phyloP scores from a whole-genome alignment of 768 basidiomycete species.

The Solioccasus polychromus region DNA sequence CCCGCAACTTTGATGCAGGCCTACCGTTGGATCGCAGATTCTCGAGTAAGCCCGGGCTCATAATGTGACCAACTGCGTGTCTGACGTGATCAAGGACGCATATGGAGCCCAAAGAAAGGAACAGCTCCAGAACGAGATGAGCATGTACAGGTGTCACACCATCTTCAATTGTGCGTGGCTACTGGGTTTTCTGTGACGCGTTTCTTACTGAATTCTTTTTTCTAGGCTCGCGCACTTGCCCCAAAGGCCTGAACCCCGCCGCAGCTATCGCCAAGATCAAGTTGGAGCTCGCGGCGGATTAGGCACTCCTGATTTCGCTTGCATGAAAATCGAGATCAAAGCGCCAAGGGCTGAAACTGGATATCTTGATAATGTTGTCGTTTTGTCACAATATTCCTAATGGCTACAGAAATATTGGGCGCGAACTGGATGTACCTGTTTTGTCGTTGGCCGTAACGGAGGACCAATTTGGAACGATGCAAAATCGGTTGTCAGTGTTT shows the following conservation, averaged over 20 bases:
- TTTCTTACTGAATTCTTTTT: background rate
- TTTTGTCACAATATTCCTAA: too few species aligned
- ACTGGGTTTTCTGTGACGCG: background rate
- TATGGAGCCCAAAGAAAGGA: conserved; percentile 81
- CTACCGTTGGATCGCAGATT: conserved; percentile 98
- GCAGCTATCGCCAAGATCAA: conserved; percentile 93
- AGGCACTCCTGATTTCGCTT: conserved; percentile 12
- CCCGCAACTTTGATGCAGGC: conserved; percentile 97
- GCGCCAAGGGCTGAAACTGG: too few species aligned
- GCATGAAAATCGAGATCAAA: background rate
- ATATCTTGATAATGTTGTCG: too few species aligned
- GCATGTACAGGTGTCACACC: conserved; percentile 96
- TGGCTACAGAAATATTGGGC: too few species aligned
- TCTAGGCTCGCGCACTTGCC: conserved; percentile 88
- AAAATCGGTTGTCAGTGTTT: too few species aligned
- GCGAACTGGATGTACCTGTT: too few species aligned
- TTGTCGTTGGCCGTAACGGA: too few species aligned
- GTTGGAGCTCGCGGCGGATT: conserved; percentile 79
- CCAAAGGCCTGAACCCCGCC: conserved; percentile 94
- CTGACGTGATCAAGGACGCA: conserved; percentile 54
- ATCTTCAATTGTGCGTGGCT: conserved; percentile 84
- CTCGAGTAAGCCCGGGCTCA: conserved; percentile 57
- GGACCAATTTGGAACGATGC: too few species aligned
- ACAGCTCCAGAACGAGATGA: conserved; percentile 92
- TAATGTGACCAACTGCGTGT: background rate